These are phyloP conservation scores for Colletotrichum limetticola DNA, from an alignment of 2,329 filamentous ascomycete species.

Conservation along the genomic window DNA sequence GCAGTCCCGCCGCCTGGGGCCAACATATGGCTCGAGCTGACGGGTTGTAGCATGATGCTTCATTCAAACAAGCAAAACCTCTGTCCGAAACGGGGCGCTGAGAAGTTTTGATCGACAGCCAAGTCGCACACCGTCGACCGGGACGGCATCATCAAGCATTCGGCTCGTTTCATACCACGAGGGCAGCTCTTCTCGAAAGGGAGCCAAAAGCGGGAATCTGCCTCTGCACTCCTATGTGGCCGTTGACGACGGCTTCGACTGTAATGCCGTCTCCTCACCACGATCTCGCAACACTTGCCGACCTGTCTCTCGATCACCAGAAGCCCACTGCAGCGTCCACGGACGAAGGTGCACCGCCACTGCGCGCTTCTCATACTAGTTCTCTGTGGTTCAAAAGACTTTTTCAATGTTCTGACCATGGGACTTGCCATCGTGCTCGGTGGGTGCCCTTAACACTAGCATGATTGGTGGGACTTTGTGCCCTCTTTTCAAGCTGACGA, in stretches of 20 bases:
- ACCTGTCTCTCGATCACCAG: constrained; percentile 1
- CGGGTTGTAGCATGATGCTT: constrained; percentile 12
- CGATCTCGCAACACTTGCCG: constrained; percentile 13
- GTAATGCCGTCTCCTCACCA: background rate
- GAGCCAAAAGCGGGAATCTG: background rate
- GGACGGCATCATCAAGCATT: constrained; percentile 1
- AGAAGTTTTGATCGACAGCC: background rate
- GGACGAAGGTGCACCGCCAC: constrained; percentile 3
- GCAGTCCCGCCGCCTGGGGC: background rate
- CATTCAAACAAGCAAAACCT: constrained; percentile 19
- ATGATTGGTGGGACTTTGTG: constrained; percentile 23
- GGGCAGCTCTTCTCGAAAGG: background rate
- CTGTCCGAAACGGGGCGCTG: background rate
- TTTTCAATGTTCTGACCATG: background rate
- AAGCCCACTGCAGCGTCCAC: background rate
- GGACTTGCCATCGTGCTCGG: background rate
- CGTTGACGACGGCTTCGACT: background rate
- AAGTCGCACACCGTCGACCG: constrained; percentile 6
- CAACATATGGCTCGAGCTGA: constrained; percentile 4
- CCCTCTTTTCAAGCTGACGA: constrained; percentile 13
- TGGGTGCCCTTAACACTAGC: background rate
- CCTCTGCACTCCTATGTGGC: background rate
- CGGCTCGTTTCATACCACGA: background rate
- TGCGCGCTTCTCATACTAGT: background rate
- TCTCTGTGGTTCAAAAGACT: background rate